A percentile compares a stretch with the other conserved stretches of the same genome.
Evolutionary conservation across 164 flowering plant species (phyloP).

Genomic region (Umbilicus rupestris): DNA sequence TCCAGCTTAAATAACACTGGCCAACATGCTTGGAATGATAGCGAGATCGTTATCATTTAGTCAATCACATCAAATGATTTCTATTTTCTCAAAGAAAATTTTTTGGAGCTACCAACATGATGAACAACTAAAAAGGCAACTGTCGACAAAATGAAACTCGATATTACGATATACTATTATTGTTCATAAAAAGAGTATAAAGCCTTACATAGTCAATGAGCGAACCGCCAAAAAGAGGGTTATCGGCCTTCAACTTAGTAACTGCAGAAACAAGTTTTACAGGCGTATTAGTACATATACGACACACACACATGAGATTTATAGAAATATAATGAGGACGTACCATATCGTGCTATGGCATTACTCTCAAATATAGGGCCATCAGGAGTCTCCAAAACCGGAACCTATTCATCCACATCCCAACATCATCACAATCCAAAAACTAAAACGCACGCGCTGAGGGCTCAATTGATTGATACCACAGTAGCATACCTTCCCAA

Average conservation of each 20-base stretch:
- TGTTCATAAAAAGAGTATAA: not conserved
- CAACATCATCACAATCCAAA: not conserved
- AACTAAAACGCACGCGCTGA: not conserved
- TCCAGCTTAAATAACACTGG: too few relatives aligned
- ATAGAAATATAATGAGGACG: not conserved
- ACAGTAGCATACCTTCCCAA: conserved; percentile 52
- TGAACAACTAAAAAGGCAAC: too few relatives aligned
- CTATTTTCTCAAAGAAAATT: too few relatives aligned
- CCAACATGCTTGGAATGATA: too few relatives aligned
- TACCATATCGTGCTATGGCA: conserved; percentile 76
- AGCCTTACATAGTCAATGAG: conserved; percentile 56
- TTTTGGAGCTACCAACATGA: too few relatives aligned
- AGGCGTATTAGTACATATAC: too few relatives aligned
- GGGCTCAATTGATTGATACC: not conserved
- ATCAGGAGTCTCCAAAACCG: conserved; percentile 70
- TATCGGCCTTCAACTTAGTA: conserved; percentile 52
- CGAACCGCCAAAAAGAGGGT: conserved; percentile 55
- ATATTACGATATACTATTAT: not conserved
- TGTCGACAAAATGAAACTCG: not conserved
- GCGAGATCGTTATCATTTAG: too few relatives aligned
- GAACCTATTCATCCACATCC: conserved; percentile 32
- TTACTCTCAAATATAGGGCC: conserved; percentile 77
- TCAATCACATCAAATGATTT: too few relatives aligned
- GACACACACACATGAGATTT: not conserved
- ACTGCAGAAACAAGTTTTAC: conserved; percentile 35